Conservation (phyloP, 1,139 yeast genomes). For the Torulaspora globosa region DNA sequence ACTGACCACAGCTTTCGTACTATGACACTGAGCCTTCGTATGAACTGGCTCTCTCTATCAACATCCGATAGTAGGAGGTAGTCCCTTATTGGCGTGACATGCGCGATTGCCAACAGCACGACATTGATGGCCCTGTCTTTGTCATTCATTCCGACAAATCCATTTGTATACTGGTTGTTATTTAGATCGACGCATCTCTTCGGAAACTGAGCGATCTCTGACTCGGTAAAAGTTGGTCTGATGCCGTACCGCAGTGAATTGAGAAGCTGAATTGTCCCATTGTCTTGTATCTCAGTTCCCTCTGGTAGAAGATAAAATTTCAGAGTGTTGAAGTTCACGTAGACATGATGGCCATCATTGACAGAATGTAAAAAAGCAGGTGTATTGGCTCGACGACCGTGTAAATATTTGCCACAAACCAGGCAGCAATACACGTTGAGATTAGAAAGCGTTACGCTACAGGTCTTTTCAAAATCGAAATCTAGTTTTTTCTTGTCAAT, state of each 20-base stretch:
- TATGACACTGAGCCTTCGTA: constrained; percentile 43
- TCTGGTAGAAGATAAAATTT: constrained; percentile 62
- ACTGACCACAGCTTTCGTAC: constrained; percentile 63
- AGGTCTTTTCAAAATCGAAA: constrained; percentile 66
- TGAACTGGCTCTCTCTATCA: constrained; percentile 32
- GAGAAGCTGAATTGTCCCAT: constrained; percentile 28
- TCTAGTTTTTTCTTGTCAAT: constrained; percentile 54
- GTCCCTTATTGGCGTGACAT: constrained; percentile 51
- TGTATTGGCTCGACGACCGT: constrained; percentile 60
- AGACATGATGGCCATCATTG: constrained; percentile 59
- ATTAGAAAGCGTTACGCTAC: constrained; percentile 58
- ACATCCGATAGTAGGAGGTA: constrained; percentile 41
- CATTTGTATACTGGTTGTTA: constrained; percentile 50
- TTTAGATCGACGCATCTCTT: constrained; percentile 42
- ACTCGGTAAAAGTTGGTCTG: constrained; percentile 47
- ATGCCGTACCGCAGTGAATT: constrained; percentile 52
- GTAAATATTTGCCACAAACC: constrained; percentile 68
- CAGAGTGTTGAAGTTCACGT: constrained; percentile 48
- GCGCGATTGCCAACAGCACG: constrained; percentile 53
- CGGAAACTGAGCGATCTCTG: constrained; percentile 36
- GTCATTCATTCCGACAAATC: constrained; percentile 61
- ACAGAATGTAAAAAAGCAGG: constrained; percentile 69
- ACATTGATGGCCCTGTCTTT: constrained; percentile 55
- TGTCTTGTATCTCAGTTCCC: constrained; percentile 15
- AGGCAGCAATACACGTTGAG: constrained; percentile 68